A percentile compares a stretch with the other conserved stretches of the same genome.
These are phyloP conservation scores for Boletus huronensis DNA, from an alignment of 768 basidiomycete species.

Conservation along the genomic window DNA sequence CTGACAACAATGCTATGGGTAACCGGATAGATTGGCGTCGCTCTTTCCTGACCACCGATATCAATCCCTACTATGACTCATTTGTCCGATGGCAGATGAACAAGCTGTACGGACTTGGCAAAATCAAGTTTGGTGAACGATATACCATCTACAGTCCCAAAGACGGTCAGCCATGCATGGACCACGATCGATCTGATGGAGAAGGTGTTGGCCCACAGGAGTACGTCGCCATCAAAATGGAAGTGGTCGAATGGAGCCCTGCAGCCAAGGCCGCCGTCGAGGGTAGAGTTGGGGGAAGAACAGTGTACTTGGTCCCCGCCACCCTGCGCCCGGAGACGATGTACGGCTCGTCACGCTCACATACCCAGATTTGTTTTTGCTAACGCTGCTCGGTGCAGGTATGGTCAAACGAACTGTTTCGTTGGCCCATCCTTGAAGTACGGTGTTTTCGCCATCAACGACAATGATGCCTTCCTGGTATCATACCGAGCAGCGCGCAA, in stretches of 20 bases:
- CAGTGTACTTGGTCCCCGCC: constrained; percentile 91
- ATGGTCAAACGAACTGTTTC: constrained; percentile 98
- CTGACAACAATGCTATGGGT: constrained; percentile 84
- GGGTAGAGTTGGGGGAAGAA: constrained; percentile 69
- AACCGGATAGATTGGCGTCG: constrained; percentile 97
- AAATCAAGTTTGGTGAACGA: constrained; percentile 97
- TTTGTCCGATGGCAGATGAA: constrained; percentile 99
- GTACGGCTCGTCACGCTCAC: constrained; percentile 41
- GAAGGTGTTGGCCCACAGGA: constrained; percentile 95
- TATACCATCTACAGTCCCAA: constrained; percentile 99
- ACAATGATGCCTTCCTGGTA: constrained; percentile 84
- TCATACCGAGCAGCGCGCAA: constrained; percentile 92
- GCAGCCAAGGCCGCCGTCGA: constrained; percentile 62
- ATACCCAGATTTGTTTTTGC: not conserved
- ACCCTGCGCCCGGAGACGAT: constrained; percentile 96
- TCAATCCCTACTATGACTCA: constrained; percentile 95
- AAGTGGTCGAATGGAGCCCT: constrained; percentile 80
- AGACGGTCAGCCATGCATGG: constrained; percentile 99
- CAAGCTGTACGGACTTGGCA: constrained; percentile 79
- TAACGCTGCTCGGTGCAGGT: constrained; percentile 46
- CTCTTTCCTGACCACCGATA: constrained; percentile 88
- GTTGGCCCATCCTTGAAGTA: constrained; percentile 90
- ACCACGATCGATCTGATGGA: constrained; percentile 94
- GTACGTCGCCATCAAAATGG: constrained; percentile 93
- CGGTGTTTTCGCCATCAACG: constrained; percentile 85